These are phyloP conservation scores for Aurantiochytrium sp. DNA, from an alignment of 108 stramenopile species.

Conservation along the genomic window DNA sequence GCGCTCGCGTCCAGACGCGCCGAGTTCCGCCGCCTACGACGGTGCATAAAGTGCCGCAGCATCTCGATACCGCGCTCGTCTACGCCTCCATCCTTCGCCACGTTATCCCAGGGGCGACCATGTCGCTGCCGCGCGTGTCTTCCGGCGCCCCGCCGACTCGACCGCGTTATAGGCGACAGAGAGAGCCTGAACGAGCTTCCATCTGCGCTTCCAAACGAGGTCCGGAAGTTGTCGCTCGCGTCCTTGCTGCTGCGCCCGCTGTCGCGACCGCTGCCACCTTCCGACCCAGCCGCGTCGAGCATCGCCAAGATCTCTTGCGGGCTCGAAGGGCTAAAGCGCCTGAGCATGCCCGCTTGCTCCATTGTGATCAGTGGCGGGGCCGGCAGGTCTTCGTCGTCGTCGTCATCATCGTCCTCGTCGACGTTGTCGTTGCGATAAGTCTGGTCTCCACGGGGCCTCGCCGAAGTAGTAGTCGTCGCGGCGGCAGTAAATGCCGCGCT, in stretches of 20 bases:
- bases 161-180: background rate
- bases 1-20: background rate
- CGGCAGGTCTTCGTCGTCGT: background rate
- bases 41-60: slow-evolving; percentile 21
- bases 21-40: background rate
- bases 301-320: background rate
- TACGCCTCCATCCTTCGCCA: background rate
- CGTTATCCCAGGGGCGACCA: background rate
- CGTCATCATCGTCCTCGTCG: background rate
- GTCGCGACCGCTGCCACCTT: background rate
- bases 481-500: too few species aligned
- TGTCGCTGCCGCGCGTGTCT: background rate
- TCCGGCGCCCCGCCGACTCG: background rate
- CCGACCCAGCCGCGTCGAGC: background rate
- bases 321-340: background rate
- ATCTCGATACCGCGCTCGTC: slow-evolving; percentile 1
- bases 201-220: background rate
- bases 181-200: background rate
- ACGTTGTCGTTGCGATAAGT: too few species aligned
- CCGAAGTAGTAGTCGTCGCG: too few species aligned
- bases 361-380: background rate
- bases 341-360: background rate
- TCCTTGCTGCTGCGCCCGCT: too few species aligned
- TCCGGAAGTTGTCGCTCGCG: background rate
- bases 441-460: too few species aligned